Conservation (phyloP, 2,329 filamentous ascomycete species). For the Zymoseptoria passerinii region DNA sequence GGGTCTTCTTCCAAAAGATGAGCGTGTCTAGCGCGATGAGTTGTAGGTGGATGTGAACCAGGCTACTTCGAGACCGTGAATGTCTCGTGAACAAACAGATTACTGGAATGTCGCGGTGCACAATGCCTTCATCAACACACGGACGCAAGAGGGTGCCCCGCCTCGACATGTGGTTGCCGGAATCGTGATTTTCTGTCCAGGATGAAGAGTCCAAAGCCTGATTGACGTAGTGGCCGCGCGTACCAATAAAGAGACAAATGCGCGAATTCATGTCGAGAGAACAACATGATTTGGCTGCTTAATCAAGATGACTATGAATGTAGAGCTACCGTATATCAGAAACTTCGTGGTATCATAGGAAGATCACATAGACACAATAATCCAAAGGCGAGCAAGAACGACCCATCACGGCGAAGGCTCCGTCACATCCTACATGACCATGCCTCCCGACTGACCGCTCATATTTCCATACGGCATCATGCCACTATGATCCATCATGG, state of each 20-base stretch:
- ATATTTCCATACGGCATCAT: slow-evolving; percentile 24
- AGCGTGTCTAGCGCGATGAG: not conserved
- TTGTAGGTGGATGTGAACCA: not conserved
- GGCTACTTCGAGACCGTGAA: not conserved
- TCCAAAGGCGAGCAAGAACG: not conserved
- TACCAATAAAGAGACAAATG: not conserved
- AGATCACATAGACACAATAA: not conserved
- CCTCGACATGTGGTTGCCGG: not conserved
- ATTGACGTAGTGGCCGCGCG: not conserved
- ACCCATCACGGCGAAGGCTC: not conserved
- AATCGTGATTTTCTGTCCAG: not conserved
- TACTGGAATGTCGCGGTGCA: not conserved
- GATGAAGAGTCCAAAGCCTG: not conserved
- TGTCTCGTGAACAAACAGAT: not conserved
- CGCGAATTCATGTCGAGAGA: too few species aligned
- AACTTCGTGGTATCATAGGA: slow-evolving; percentile 14
- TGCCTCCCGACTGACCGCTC: slow-evolving; percentile 9
- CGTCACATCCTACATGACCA: not conserved
- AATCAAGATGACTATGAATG: not conserved
- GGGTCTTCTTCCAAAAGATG: not conserved
- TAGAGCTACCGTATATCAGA: not conserved
- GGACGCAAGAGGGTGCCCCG: not conserved
- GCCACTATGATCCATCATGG: slow-evolving; percentile 17
- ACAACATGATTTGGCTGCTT: not conserved
- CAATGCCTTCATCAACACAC: not conserved